A percentile compares a stretch with the other conserved stretches of the same genome.
Conservation (phyloP, 1,139 yeast species). For the Meyerozyma elateridarum region DNA sequence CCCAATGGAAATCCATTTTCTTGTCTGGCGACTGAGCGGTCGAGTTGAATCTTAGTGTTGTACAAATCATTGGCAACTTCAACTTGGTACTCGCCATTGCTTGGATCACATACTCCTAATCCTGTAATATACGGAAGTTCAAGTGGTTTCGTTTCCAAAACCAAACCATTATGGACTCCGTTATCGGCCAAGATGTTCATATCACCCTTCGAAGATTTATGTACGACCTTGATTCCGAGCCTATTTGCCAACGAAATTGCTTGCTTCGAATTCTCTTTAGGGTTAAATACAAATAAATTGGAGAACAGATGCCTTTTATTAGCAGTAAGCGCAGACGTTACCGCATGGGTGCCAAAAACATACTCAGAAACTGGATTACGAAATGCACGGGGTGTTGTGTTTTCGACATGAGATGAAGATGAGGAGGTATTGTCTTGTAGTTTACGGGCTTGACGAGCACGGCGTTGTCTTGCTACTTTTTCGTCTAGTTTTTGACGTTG, state of each 20-base stretch:
- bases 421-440: not conserved
- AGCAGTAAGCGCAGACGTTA: conserved; percentile 61
- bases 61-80: conserved; percentile 17
- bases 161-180: conserved; percentile 82
- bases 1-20: conserved; percentile 57
- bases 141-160: conserved; percentile 62
- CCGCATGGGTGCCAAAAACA: conserved; percentile 74
- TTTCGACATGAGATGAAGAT: not conserved
- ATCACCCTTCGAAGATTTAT: conserved; percentile 47
- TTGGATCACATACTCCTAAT: conserved; percentile 27
- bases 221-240: conserved; percentile 38
- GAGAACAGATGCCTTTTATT: conserved; percentile 50
- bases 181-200: conserved; percentile 58
- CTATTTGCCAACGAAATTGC: conserved; percentile 45
- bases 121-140: conserved; percentile 37
- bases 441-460: conserved; percentile 13
- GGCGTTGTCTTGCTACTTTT: conserved; percentile 34
- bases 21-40: conserved; percentile 13
- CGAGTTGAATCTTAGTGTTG: conserved; percentile 14
- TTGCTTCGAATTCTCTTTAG: conserved; percentile 29
- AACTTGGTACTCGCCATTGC: conserved; percentile 26
- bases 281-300: conserved; percentile 46
- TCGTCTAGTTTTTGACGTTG: conserved; percentile 25
- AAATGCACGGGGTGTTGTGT: not conserved
- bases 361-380: conserved; percentile 56